phyloP scores from a whole-genome alignment of 176 grass and related monocot genomes.

The maize (Zea mays) region Zm-B73-REFERENCE-NAM-5.0 NC_050105.1:124154501-124155000 shows the following conservation, averaged over 20 bases:
- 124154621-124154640: slow-evolving; percentile 45
- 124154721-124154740: slow-evolving; percentile 47
- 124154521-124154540: too few species aligned
- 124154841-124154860: slow-evolving; percentile 98
- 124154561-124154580: not conserved
- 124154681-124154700: slow-evolving; percentile 46
- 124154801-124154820: slow-evolving; percentile 51
- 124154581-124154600: slow-evolving; percentile 35
- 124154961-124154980: slow-evolving; percentile 93
- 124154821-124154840: slow-evolving; percentile 82
- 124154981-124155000: slow-evolving; percentile 99
- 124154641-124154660: slow-evolving; percentile 65
- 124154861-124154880: slow-evolving; percentile 98
- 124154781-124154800: slow-evolving; percentile 23
- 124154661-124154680: slow-evolving; percentile 49
- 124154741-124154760: slow-evolving; percentile 55
- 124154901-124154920: slow-evolving; percentile 86
- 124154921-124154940: slow-evolving; percentile 97
- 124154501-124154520: too few species aligned
- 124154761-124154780: slow-evolving; percentile 36
- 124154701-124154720: slow-evolving; percentile 34
- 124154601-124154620: slow-evolving; percentile 57
- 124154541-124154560: not conserved
- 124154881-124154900: slow-evolving; percentile 87
- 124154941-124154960: slow-evolving; percentile 95